These are phyloP conservation scores for Pulchroboletus neoregius DNA, from an alignment of 1,284 basidiomycete species.

Conservation along the genomic window DNA sequence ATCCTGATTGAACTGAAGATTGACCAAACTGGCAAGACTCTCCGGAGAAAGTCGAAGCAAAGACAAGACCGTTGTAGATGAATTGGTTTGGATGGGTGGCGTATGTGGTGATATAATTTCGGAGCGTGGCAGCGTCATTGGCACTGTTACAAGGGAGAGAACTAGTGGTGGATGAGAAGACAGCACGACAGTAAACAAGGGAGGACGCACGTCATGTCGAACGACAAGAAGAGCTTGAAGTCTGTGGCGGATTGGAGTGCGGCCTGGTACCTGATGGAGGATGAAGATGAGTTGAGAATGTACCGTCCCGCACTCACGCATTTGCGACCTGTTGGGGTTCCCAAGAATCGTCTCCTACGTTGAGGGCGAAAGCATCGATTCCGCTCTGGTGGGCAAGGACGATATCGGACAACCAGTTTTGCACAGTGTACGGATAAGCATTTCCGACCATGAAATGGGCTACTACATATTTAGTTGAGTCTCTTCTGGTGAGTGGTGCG, in stretches of 20 bases:
- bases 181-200: not conserved
- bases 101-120: constrained; percentile 56
- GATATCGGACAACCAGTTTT: constrained; percentile 59
- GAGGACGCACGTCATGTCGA: constrained; percentile 67
- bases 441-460: constrained; percentile 71
- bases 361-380: constrained; percentile 67
- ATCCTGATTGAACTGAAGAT: constrained; percentile 46
- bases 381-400: constrained; percentile 52
- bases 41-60: constrained; percentile 81
- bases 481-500: constrained; percentile 12
- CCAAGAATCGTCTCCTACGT: constrained; percentile 66
- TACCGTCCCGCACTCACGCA: constrained; percentile 47
- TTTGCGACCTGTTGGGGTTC: constrained; percentile 58
- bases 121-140: constrained; percentile 53
- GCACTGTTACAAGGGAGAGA: constrained; percentile 53
- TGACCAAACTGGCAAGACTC: constrained; percentile 71
- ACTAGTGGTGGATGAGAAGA: constrained; percentile 32
- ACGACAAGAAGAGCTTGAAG: constrained; percentile 78
- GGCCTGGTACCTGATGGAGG: constrained; percentile 42
- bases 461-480: constrained; percentile 50
- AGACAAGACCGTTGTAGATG: constrained; percentile 50
- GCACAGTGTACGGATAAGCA: constrained; percentile 54
- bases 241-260: constrained; percentile 49
- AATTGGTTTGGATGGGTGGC: constrained; percentile 63
- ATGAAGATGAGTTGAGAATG: constrained; percentile 5